Evolutionary conservation across 306 rosid species (phyloP), one percentile per base, ranked within the genome.

Genomic region (Delonix regia): DNA sequence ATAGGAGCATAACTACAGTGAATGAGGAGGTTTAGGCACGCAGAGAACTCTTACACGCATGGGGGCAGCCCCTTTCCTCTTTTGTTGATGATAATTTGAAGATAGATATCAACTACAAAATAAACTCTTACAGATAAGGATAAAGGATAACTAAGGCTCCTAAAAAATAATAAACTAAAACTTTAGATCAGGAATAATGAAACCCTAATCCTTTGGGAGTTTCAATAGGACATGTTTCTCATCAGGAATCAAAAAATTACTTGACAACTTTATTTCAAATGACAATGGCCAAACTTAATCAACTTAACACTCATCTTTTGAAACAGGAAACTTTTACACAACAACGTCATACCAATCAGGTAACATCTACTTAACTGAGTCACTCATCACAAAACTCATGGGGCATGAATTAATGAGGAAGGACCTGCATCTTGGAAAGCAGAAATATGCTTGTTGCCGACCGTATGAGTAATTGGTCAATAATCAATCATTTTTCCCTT

Each of bases 371-470:
- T 4, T 66, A 57, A 73, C 51, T 8, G 7, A 52, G 83, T 48
- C 75, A 83, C 70, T 52, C 77, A 27, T 73, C 76, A 66, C 28
- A 57, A 74, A 72, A 74, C 15, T 69, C 24, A 44, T 42, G 69
- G 49, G 67, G 57, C 41, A 68, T 74, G 70, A 38, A 78, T 36
- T 28, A 59, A 44, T 71, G 66, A 52, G 74, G 6, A 83, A 42
- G 57, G 56, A 62, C 67, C 21, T 62, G 75, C 70, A 79, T 60
- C 69, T 82, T 75, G 57, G 61, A 72, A 79, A 53, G 82, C 52
- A 45, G 72, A 63, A 42, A 55, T 53, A 21, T 63, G 42, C 56
- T 55, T 75, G 67, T n/a, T 10, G 64, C 69, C 57, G 62, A 71
- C 70, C 41, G 21, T 7, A 44, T 74, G 27, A 39, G 4, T 67